These are phyloP conservation scores for Dillenia turbinata DNA, from an alignment of 164 flowering plant species.

Conservation along the genomic window DNA sequence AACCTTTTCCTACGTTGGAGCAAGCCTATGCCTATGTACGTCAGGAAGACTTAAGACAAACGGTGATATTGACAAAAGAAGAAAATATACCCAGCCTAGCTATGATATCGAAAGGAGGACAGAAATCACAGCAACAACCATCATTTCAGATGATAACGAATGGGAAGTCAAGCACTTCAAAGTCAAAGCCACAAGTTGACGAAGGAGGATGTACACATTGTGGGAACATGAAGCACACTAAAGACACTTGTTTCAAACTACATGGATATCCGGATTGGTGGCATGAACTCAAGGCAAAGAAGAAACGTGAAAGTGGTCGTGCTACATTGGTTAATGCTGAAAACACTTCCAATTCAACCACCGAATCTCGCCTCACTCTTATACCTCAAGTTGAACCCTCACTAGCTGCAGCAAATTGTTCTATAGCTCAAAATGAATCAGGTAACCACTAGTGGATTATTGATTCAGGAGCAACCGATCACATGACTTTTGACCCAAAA, in stretches of 20 bases:
- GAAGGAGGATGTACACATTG: constrained; percentile 1
- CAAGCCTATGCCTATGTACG: background rate
- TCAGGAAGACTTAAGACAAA: background rate
- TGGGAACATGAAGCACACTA: constrained; percentile 1
- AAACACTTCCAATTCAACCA: no score
- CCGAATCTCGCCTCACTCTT: no score
- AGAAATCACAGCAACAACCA: background rate
- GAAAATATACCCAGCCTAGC: background rate
- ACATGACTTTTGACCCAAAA: no score
- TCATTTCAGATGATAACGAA: background rate
- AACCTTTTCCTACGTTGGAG: background rate
- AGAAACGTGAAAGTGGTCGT: background rate
- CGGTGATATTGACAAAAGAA: background rate
- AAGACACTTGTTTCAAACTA: background rate
- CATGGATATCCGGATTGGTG: background rate
- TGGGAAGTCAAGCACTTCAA: background rate
- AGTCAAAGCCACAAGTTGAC: background rate
- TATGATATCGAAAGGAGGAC: background rate
- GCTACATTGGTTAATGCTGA: no score
- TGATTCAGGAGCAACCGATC: no score
- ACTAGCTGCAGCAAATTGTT: no score
- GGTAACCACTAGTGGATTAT: no score
- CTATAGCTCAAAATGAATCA: no score
- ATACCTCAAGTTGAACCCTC: no score
- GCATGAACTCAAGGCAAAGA: constrained; percentile 5